Conservation (phyloP, 768 basidiomycete genomes). For the Boletus rufocinnamomeus region DNA sequence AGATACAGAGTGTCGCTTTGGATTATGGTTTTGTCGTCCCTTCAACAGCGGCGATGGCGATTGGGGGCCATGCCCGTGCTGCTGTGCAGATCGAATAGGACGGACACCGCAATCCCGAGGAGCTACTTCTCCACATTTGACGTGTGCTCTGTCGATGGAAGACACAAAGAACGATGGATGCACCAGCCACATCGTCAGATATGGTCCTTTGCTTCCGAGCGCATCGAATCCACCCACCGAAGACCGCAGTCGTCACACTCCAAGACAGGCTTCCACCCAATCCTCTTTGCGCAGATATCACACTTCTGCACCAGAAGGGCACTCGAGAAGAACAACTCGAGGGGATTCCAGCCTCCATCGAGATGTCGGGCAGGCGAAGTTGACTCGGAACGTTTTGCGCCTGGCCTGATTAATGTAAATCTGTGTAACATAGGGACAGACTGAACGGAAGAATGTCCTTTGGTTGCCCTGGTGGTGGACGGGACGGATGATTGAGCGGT, state of each 20-base stretch:
- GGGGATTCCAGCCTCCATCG: conserved; percentile 66
- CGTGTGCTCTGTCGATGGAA: conserved; percentile 60
- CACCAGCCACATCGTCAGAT: conserved; percentile 20
- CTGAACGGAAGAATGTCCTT: conserved; percentile 71
- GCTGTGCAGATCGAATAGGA: conserved; percentile 33
- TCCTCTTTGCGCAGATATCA: conserved; percentile 76
- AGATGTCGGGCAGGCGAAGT: conserved; percentile 30
- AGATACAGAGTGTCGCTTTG: conserved; percentile 30
- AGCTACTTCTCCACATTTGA: conserved; percentile 84
- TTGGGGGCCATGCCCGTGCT: conserved; percentile 27
- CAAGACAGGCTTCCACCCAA: conserved; percentile 84
- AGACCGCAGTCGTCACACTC: conserved; percentile 90
- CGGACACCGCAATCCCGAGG: conserved; percentile 78
- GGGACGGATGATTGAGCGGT: conserved; percentile 55
- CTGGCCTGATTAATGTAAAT: conserved; percentile 85
- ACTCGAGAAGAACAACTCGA: conserved; percentile 78
- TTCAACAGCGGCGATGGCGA: conserved; percentile 30
- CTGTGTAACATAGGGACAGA: conserved; percentile 70
- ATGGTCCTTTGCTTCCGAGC: conserved; percentile 12
- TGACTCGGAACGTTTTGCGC: conserved; percentile 51
- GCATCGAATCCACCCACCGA: conserved; percentile 44
- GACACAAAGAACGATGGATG: conserved; percentile 6
- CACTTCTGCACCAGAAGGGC: conserved; percentile 75
- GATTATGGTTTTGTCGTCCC: conserved; percentile 27
- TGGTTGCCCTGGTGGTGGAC: conserved; percentile 67